Conservation (phyloP, 148 eudicot species). For the Silene conica region DNA sequence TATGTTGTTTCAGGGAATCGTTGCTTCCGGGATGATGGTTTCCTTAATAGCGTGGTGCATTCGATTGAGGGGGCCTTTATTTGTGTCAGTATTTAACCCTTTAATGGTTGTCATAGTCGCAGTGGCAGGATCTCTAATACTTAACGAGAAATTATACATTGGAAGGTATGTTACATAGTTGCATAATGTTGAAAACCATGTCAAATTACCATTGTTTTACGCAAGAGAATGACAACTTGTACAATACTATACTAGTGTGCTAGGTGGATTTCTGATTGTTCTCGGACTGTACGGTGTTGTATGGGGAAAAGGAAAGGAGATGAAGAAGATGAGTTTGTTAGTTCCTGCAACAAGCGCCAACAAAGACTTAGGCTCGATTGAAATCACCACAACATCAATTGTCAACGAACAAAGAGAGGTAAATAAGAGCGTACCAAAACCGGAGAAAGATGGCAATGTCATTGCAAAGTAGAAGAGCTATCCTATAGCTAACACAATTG, state of each 20-base stretch:
- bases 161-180: constrained; percentile 43
- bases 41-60: constrained; percentile 38
- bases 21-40: constrained; percentile 42
- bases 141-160: constrained; percentile 47
- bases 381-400: background rate
- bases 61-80: constrained; percentile 54
- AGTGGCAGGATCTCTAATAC: constrained; percentile 35
- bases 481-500: background rate
- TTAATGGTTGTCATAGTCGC: constrained; percentile 48
- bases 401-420: background rate
- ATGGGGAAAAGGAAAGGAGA: constrained; percentile 60
- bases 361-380: background rate
- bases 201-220: background rate
- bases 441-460: background rate
- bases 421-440: background rate
- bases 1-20: constrained; percentile 34
- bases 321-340: constrained; percentile 28
- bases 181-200: too few species aligned
- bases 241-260: constrained; percentile 26
- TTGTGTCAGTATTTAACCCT: constrained; percentile 54
- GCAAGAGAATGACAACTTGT: background rate
- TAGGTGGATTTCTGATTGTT: constrained; percentile 44
- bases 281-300: constrained; percentile 49
- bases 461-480: background rate
- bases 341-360: constrained; percentile 14